phyloP scores from a whole-genome alignment of 495 filamentous ascomycete genomes.

The Neurospora terricola region DNA sequence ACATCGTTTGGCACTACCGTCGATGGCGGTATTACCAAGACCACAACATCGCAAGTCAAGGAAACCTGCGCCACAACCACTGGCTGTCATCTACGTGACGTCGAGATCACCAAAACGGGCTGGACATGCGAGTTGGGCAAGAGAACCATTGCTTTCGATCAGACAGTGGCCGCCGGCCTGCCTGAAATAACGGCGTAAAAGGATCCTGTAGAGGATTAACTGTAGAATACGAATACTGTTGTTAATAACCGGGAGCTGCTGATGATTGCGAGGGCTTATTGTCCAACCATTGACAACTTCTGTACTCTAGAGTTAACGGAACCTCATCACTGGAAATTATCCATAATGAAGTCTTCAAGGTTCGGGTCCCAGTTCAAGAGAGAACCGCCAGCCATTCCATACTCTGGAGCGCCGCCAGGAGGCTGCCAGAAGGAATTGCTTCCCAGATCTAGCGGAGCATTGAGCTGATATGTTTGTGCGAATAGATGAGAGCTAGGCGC shows the following conservation, averaged over 20 bases:
- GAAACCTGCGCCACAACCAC: too few relatives aligned
- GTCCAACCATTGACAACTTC: neutral
- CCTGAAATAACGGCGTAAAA: too few relatives aligned
- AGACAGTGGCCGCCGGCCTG: too few relatives aligned
- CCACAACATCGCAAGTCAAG: too few relatives aligned
- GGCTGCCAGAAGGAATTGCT: slow-evolving; percentile 9
- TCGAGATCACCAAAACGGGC: too few relatives aligned
- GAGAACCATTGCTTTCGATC: too few relatives aligned
- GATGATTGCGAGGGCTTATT: neutral
- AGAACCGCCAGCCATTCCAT: slow-evolving; percentile 1
- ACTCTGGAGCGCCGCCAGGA: neutral
- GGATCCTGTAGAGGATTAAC: neutral
- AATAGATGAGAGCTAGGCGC: neutral
- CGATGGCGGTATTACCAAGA: too few relatives aligned
- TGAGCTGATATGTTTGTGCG: neutral
- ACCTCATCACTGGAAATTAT: neutral
- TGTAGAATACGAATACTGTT: neutral
- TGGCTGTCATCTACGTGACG: too few relatives aligned
- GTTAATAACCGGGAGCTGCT: neutral
- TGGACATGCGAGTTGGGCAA: too few relatives aligned
- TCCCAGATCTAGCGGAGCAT: slow-evolving; percentile 2
- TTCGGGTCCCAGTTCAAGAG: slow-evolving; percentile 16
- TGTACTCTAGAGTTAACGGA: neutral
- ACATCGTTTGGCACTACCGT: too few relatives aligned
- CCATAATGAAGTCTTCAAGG: slow-evolving; percentile 2